Base-by-base conservation (phyloP, 257 asterid species). In the Scutellaria galericulata region DNA sequence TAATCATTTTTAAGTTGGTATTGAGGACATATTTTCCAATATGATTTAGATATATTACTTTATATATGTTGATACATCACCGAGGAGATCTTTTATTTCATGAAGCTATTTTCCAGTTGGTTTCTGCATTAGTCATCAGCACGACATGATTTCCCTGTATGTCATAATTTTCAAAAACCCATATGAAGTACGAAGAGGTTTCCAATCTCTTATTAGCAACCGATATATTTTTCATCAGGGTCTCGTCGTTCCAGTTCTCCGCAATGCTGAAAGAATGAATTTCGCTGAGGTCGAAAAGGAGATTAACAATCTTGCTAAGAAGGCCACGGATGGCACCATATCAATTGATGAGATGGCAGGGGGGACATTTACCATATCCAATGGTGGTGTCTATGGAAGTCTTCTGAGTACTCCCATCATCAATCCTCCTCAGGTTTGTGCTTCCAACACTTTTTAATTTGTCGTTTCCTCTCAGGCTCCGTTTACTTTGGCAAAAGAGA, bases 321-420 rank as follows among this genome's bases (percentile, higher is more conserved):
- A 85, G 87, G 97, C 98, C 78, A 85, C 6, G 73, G 88, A 80
- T 54, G 98, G 98, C 76, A 86, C 93, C 6, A 84, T 94, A 68
- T 94, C 98, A 52, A 94, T 93, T 73, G 98, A 93, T 67, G 98
- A 93, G 84, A 93, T 93, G 97, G 97, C 97, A 39, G 97, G 98
- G 18, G 96, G 96, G 24, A 80, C 97, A 6, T 91, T 93, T 78
- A 93, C 98, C 60, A 93, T 93, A 68, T 93, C 98, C 39, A 94
- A 94, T 47, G 98, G 98, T 55, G 98, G 98, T 58, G 96, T 93
- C 51, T 93, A 93, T 79, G 97, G 98, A 78, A 93, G 98, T 81
- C 95, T 93, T 76, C 67, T 89, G 75, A 93, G 98, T 78, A 93
- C 96, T 68, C 98, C 98, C 69, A 91, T 94, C 71, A 94, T 94